Base-by-base conservation (phyloP, 352 stramenopile genomes). In the Pythium vanterpoolii region DNA sequence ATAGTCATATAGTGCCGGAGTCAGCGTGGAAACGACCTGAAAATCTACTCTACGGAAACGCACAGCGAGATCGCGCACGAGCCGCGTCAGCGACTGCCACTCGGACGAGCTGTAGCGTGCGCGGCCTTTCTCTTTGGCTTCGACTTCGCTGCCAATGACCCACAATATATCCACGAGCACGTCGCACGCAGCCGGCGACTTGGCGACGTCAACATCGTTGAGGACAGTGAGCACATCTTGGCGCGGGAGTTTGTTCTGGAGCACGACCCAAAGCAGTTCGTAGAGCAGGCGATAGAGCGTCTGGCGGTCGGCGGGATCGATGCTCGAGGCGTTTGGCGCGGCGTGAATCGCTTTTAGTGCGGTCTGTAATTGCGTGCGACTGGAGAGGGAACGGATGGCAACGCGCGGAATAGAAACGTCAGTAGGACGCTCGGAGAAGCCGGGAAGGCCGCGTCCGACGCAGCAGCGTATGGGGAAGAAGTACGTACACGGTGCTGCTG, bases 141-240 rank as follows among this genome's bases (percentile, higher is more conserved):
- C 84, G n/a, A 93, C 76, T 55, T 93, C 81, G 42, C 89, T 89
- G 58, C 69, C 70, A 19, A 90, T 74, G 42, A 90, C 73, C 84
- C 81, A 93, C 7, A 91, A 50, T 27, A 93, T 56, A 59, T 93
- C 84, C 10, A 75, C 75, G 48, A 93, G 64, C 39, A 86, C 61
- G 66, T 88, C 74, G 39, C 74, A 80, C 14, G 68, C 74, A 28
- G 71, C 66, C 1, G 58, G 27, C 7, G 54, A 66, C 48, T 72
- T 68, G 54, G 21, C 76, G 71, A 93, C 40, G 33, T 86, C 64
- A 3, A 68, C 67, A 21, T 93, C 79, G 52, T 91, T 91, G 16
- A 93, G 64, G 36, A 93, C 55, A 24, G 65, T 74, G 27, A 93
- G 56, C 48, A 89, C 70, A 38, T 93, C 80, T n/a, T 89, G 83